phyloP scores from a whole-genome alignment of 805 yeast species.

The Brettanomyces anomalus region DNA sequence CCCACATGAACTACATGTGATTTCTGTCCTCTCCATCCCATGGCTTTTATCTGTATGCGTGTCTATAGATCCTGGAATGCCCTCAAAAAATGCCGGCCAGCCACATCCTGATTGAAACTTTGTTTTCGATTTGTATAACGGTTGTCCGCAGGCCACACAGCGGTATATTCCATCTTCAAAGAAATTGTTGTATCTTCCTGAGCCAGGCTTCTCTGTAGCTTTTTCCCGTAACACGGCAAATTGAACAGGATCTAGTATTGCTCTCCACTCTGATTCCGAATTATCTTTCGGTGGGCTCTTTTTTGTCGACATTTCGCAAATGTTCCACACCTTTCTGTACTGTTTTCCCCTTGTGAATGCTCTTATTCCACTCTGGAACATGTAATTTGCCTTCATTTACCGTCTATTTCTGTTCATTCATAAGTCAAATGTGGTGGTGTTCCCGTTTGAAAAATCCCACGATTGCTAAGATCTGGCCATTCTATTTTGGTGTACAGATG shows the following conservation, averaged over 20 bases:
- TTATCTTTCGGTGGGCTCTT: conserved; percentile 3
- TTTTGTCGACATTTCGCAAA: no score
- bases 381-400: not conserved
- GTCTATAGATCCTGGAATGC: conserved; percentile 69
- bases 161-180: conserved; percentile 53
- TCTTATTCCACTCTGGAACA: not conserved
- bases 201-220: conserved; percentile 61
- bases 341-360: no score
- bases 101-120: conserved; percentile 93
- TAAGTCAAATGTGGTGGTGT: no score
- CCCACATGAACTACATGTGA: conserved; percentile 81
- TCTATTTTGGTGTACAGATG: no score
- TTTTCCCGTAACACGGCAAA: conserved; percentile 67
- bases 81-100: conserved; percentile 96
- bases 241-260: conserved; percentile 66
- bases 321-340: no score
- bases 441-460: no score
- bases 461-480: no score
- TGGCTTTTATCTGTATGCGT: conserved; percentile 48
- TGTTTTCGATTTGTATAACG: conserved; percentile 69
- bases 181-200: conserved; percentile 51
- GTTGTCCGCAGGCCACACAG: conserved; percentile 81
- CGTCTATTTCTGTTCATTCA: no score
- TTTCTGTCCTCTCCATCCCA: conserved; percentile 85
- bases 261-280: conserved; percentile 67